Evolutionary conservation across 73 alveolate species (phyloP), one percentile per base, ranked within the genome.

Genomic region (Chromera velia): DNA sequence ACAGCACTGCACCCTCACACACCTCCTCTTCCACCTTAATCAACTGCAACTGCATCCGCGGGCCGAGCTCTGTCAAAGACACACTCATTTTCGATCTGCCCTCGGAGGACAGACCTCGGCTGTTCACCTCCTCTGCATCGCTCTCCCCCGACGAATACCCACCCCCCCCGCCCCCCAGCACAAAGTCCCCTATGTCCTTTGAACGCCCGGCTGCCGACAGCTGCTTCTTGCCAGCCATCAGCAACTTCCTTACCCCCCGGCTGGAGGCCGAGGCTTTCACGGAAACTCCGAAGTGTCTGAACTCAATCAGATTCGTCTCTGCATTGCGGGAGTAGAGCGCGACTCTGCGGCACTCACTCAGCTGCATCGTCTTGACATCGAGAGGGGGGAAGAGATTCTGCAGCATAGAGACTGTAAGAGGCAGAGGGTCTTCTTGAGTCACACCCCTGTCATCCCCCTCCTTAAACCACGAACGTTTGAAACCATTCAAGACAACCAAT

Each of bases 361-460:
- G 22, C 55, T 40, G 55, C 55, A 40, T 40, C 22, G 4, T 40
- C 55, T 40, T 40, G 55, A 88, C 90, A 32, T 84, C 81, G 67
- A 88, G 70, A 0, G 93, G 88, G 17, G 93, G 93, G 85, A 88
- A 88, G 85, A 88, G 33, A 27, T 83, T 68, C 81, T 81, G 80
- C 48, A 88, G 47, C 93, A 88, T 88, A 1, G 74, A 46, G n/a
- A 87, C 40, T 0, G 79, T 88, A 88, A 34, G 80, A 86, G 0
- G 81, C 34, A 26, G 67, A 62, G n/a, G n/a, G n/a, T n/a, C n/a
- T n/a, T n/a, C n/a, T n/a, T n/a, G n/a, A n/a, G n/a, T n/a, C n/a
- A n/a, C n/a, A n/a, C n/a, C n/a, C n/a, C n/a, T n/a, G n/a, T n/a
- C n/a, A n/a, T n/a, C n/a, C n/a, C n/a, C n/a, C n/a, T n/a, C n/a